Evolutionary conservation across 768 basidiomycete genomes (phyloP).

Genomic region (Mrakia blollopis): DNA sequence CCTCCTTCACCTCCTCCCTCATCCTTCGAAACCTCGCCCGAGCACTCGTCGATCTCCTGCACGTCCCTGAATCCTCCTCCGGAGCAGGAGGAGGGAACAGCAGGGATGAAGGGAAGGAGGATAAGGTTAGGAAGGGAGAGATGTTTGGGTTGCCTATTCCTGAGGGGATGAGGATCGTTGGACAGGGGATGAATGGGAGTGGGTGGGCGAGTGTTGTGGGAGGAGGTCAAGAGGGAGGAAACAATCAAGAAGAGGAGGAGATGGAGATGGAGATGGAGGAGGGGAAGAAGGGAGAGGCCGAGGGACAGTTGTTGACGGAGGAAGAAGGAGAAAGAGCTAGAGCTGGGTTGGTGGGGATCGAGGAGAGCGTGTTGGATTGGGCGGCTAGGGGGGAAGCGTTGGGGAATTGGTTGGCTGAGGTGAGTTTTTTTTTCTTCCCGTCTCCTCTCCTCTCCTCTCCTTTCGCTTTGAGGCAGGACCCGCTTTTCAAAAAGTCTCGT

Average conservation of each 20-base stretch:
- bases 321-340: conserved; percentile 8
- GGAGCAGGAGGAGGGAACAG: neutral
- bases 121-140: conserved; percentile 21
- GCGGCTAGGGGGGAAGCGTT: conserved; percentile 15
- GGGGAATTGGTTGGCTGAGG: conserved; percentile 22
- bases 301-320: neutral
- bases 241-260: neutral
- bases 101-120: conserved; percentile 14
- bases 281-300: neutral
- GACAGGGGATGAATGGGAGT: conserved; percentile 1
- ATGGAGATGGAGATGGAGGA: neutral
- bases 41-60: conserved; percentile 26
- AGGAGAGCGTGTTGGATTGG: conserved; percentile 26
- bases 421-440: neutral
- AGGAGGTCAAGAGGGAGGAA: neutral
- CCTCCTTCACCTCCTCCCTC: conserved; percentile 20
- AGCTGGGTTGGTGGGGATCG: conserved; percentile 5
- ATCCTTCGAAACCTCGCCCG: conserved; percentile 31
- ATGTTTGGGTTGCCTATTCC: conserved; percentile 34
- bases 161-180: conserved; percentile 2
- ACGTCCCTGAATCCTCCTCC: neutral
- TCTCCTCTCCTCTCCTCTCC: too few relatives aligned
- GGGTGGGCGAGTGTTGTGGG: neutral
- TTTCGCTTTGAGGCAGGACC: too few relatives aligned
- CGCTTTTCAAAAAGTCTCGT: too few relatives aligned